These are phyloP conservation scores for Schwanniomyces pseudopolymorphus DNA, from an alignment of 805 yeast genomes.

Conservation along the genomic window DNA sequence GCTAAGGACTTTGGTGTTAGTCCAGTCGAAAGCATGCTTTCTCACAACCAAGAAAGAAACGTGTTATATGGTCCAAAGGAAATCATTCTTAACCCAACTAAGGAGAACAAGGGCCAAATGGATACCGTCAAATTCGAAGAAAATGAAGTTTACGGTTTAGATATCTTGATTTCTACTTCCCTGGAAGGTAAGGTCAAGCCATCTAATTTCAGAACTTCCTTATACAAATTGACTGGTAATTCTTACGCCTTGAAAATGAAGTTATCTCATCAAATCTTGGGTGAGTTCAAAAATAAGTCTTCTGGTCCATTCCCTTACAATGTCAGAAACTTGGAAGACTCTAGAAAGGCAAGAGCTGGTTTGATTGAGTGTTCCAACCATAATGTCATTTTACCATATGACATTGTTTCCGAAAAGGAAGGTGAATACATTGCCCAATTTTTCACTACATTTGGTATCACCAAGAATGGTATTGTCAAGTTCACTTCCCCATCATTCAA, in stretches of 20 bases:
- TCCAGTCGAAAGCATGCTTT: constrained; percentile 75
- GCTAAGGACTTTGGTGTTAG: constrained; percentile 57
- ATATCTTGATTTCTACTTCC: constrained; percentile 64
- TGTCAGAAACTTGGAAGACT: constrained; percentile 63
- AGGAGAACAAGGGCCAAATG: constrained; percentile 61
- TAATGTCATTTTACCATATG: constrained; percentile 65
- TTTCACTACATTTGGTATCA: constrained; percentile 73
- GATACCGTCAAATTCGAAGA: constrained; percentile 67
- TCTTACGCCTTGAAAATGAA: constrained; percentile 68
- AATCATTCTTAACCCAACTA: constrained; percentile 72
- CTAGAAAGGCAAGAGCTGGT: constrained; percentile 72
- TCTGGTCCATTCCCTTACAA: constrained; percentile 66
- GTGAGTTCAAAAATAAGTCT: constrained; percentile 66
- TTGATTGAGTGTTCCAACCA: constrained; percentile 71
- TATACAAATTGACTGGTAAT: constrained; percentile 70
- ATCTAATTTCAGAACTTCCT: constrained; percentile 61
- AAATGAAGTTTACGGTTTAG: constrained; percentile 77
- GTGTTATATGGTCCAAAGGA: constrained; percentile 74
- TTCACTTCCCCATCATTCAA: constrained; percentile 58
- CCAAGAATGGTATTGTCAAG: constrained; percentile 69
- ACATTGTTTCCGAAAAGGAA: constrained; percentile 64
- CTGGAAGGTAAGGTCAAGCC: constrained; percentile 64
- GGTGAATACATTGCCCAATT: constrained; percentile 67
- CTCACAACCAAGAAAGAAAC: constrained; percentile 68
- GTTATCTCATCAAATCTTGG: constrained; percentile 63